phyloP scores from a whole-genome alignment of 106 monocot species.

The Gastrodia elata region DNA sequence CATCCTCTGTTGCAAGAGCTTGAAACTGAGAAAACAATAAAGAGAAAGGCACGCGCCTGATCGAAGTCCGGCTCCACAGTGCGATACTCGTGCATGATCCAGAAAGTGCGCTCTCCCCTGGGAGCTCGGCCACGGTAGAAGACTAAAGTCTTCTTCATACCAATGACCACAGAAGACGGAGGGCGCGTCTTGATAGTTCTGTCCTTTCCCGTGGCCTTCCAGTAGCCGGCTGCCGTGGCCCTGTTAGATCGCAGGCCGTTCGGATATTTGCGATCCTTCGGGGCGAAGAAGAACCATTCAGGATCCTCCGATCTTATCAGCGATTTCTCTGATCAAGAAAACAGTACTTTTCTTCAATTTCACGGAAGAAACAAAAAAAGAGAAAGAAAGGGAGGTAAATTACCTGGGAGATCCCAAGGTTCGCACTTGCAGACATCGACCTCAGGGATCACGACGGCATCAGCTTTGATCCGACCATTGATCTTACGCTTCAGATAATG shows the following conservation, averaged over 20 bases:
- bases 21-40: background rate
- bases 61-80: constrained; percentile 34
- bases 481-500: constrained; percentile 24
- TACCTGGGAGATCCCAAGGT: constrained; percentile 22
- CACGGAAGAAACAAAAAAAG: background rate
- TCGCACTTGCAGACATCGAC: constrained; percentile 24
- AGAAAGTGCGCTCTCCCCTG: constrained; percentile 39
- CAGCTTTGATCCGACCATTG: constrained; percentile 8
- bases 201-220: constrained; percentile 93
- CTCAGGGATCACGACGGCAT: constrained; percentile 9
- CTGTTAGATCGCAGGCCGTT: constrained; percentile 37
- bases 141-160: constrained; percentile 77
- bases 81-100: constrained; percentile 84
- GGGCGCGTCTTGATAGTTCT: constrained; percentile 20
- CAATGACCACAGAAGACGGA: constrained; percentile 16
- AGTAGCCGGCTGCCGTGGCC: constrained; percentile 67
- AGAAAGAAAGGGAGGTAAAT: background rate
- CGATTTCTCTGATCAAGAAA: constrained; percentile 14
- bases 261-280: constrained; percentile 34
- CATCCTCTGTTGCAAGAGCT: too few relatives aligned
- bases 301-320: constrained; percentile 26
- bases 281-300: constrained; percentile 43
- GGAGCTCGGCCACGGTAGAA: constrained; percentile 65
- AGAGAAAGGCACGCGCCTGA: constrained; percentile 21
- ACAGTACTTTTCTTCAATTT: background rate